Percentiles rank a stretch among this genome's conserved stretches.
These are phyloP conservation scores for Mortierella alpina DNA, from an alignment of 192 early-diverging fungal species.

Conservation along the genomic window DNA sequence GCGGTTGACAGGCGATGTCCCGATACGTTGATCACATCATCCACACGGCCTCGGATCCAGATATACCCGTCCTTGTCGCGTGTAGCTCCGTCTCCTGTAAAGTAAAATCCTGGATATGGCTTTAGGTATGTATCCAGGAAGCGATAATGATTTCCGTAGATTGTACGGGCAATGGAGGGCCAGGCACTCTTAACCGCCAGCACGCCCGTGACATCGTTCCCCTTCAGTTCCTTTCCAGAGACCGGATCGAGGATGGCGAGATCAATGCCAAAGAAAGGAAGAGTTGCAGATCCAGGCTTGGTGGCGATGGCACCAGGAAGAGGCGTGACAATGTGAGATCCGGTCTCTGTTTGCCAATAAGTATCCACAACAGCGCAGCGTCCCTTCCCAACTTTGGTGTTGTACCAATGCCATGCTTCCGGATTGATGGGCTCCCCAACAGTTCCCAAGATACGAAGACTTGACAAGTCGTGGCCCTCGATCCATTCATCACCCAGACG, in stretches of 20 bases:
- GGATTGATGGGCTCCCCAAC: slow-evolving; percentile 99
- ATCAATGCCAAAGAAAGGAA: slow-evolving; percentile 97
- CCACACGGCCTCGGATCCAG: slow-evolving; percentile 91
- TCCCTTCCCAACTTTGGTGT: slow-evolving; percentile 88
- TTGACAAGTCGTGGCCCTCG: slow-evolving; percentile 79
- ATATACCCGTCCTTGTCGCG: slow-evolving; percentile 94
- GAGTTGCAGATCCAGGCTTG: slow-evolving; percentile 94
- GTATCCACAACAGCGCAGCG: slow-evolving; percentile 95
- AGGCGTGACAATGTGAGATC: slow-evolving; percentile 89
- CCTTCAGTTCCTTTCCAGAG: slow-evolving; percentile 85
- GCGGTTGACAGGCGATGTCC: slow-evolving; percentile 95
- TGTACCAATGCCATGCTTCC: slow-evolving; percentile 98
- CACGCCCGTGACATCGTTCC: slow-evolving; percentile 92
- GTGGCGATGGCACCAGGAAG: slow-evolving; percentile 87
- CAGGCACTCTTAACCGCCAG: slow-evolving; percentile 86
- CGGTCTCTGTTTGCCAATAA: slow-evolving; percentile 95
- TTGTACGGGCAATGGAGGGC: slow-evolving; percentile 93
- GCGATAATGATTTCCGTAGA: slow-evolving; percentile 90
- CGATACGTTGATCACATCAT: slow-evolving; percentile 95
- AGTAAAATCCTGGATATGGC: slow-evolving; percentile 93
- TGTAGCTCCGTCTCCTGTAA: slow-evolving; percentile 94
- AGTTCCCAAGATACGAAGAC: slow-evolving; percentile 91
- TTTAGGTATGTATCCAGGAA: slow-evolving; percentile 94
- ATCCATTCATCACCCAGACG: slow-evolving; percentile 85
- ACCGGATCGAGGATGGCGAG: slow-evolving; percentile 84